Evolutionary conservation across 495 filamentous ascomycete genomes (phyloP).

Genomic region (Aspergillus nanangensis): DNA sequence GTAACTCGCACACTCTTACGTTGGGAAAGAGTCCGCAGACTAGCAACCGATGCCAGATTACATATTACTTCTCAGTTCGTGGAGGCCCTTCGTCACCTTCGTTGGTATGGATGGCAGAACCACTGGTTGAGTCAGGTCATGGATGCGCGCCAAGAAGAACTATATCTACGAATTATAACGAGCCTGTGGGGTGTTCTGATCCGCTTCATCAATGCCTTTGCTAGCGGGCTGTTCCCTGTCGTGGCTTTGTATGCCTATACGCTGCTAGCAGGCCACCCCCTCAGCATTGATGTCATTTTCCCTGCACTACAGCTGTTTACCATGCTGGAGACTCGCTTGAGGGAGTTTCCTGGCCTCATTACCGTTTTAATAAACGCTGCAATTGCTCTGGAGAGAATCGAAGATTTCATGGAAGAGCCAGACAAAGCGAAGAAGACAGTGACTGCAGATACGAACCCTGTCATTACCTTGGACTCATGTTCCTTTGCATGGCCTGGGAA

Average conservation of each 20-base stretch:
- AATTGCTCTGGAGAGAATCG: slow-evolving; percentile 72
- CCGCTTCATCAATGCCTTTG: slow-evolving; percentile 55
- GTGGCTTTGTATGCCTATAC: slow-evolving; percentile 78
- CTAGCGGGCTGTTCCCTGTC: slow-evolving; percentile 69
- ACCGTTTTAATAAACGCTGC: slow-evolving; percentile 68
- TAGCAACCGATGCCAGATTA: slow-evolving; percentile 65
- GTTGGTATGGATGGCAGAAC: slow-evolving; percentile 85
- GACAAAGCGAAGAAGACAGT: slow-evolving; percentile 50
- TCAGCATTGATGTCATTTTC: slow-evolving; percentile 76
- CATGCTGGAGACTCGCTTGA: slow-evolving; percentile 64
- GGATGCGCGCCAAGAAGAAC: slow-evolving; percentile 61
- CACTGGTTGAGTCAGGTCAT: slow-evolving; percentile 72
- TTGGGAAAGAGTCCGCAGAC: slow-evolving; percentile 60
- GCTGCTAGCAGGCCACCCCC: slow-evolving; percentile 52
- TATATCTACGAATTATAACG: slow-evolving; percentile 61
- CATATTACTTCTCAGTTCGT: slow-evolving; percentile 76
- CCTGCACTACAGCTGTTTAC: slow-evolving; percentile 74
- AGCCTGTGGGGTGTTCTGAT: slow-evolving; percentile 57
- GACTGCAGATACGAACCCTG: slow-evolving; percentile 20
- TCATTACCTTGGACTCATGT: slow-evolving; percentile 53
- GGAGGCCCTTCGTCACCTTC: slow-evolving; percentile 76
- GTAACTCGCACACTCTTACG: slow-evolving; percentile 56
- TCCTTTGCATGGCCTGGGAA: slow-evolving; percentile 76
- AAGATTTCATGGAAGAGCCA: slow-evolving; percentile 79
- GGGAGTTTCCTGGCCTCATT: slow-evolving; percentile 66